Conservation (phyloP, 192 early-diverging fungal genomes). For the Dimargaris cristalligena region DNA sequence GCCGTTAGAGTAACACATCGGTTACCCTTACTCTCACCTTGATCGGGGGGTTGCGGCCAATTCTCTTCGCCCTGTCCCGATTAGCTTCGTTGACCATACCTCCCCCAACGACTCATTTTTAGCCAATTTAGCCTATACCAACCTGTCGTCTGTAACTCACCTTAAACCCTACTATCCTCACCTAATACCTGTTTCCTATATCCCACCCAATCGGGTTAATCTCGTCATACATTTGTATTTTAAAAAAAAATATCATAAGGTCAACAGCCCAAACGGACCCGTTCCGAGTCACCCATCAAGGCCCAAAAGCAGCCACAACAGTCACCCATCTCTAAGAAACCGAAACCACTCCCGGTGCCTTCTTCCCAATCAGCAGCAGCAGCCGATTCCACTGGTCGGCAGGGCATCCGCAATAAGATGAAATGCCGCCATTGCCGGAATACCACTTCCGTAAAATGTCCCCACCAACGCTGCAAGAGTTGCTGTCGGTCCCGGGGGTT, state of each 20-base stretch:
- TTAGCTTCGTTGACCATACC: no score
- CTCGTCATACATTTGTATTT: not conserved
- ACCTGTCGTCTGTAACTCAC: no score
- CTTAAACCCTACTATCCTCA: no score
- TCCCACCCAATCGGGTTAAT: no score
- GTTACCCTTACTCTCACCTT: no score
- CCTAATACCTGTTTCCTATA: no score
- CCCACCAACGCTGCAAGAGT: not conserved
- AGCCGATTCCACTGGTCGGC: not conserved
- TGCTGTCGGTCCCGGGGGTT: no score
- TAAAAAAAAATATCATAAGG: not conserved
- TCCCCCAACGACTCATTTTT: no score
- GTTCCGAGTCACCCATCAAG: not conserved
- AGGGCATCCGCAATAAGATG: not conserved
- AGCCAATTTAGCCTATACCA: no score
- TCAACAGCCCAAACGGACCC: not conserved
- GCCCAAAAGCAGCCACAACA: not conserved
- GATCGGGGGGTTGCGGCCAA: no score
- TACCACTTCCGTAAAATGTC: not conserved
- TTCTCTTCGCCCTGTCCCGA: no score
- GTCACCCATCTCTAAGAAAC: not conserved
- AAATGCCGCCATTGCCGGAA: constrained; percentile 4
- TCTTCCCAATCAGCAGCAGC: not conserved
- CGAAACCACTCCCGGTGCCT: not conserved
- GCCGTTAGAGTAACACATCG: no score